Evolutionary conservation across 345 rosid species (phyloP).

Genomic region (Citrus glauca): DNA sequence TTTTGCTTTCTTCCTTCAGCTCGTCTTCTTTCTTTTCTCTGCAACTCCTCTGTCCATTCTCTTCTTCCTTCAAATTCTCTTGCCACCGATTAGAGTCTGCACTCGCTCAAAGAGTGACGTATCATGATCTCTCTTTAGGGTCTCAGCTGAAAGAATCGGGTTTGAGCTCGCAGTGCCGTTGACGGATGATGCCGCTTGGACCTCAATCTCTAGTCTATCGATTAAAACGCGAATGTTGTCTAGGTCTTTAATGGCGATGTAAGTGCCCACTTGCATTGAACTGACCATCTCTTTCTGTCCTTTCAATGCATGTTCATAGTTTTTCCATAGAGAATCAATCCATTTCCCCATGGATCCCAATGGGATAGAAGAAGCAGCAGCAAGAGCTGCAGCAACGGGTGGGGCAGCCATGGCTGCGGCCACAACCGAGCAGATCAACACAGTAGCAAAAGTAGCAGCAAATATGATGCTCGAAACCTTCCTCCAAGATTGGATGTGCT

Average conservation of each 20-base stretch:
- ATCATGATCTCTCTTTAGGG: no score
- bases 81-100: no score
- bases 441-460: conserved; percentile 67
- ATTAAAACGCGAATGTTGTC: conserved; percentile 62
- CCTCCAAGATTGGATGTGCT: conserved; percentile 64
- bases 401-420: conserved; percentile 92
- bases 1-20: no score
- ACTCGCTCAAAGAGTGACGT: no score
- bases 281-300: conserved; percentile 67
- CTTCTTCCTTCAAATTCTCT: no score
- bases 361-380: no score
- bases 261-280: conserved; percentile 78
- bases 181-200: conserved; percentile 19
- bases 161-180: no score
- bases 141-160: no score
- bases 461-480: conserved; percentile 80
- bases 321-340: conserved; percentile 82
- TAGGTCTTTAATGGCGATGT: conserved; percentile 68
- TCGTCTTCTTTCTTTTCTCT: no score
- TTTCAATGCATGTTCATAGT: conserved; percentile 64
- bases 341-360: conserved; percentile 51
- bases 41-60: no score
- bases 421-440: conserved; percentile 84
- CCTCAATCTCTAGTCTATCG: conserved; percentile 70
- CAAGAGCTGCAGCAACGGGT: conserved; percentile 75